phyloP scores from a whole-genome alignment of 345 rosid species.

The sweet orange (Citrus sinensis) region DVS_A1.0 CM039165.1:35737001-35737500 shows the following conservation, averaged over 20 bases:
- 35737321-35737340: constrained; percentile 19
- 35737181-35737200: not conserved
- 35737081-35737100: constrained; percentile 37
- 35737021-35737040: constrained; percentile 39
- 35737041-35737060: constrained; percentile 7
- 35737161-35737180: constrained; percentile 15
- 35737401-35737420: too few species aligned
- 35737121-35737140: constrained; percentile 9
- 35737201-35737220: not conserved
- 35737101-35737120: constrained; percentile 22
- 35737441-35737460: too few species aligned
- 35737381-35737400: too few species aligned
- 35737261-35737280: constrained; percentile 17
- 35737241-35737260: not conserved
- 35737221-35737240: not conserved
- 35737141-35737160: constrained; percentile 25
- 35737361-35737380: not conserved
- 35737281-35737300: constrained; percentile 17
- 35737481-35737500: too few species aligned
- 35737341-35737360: constrained; percentile 4
- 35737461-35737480: too few species aligned
- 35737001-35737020: constrained; percentile 33
- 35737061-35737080: constrained; percentile 39
- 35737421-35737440: too few species aligned
- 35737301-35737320: constrained; percentile 20